Conservation (phyloP, 805 yeast genomes). For the Candida verbasci region DNA sequence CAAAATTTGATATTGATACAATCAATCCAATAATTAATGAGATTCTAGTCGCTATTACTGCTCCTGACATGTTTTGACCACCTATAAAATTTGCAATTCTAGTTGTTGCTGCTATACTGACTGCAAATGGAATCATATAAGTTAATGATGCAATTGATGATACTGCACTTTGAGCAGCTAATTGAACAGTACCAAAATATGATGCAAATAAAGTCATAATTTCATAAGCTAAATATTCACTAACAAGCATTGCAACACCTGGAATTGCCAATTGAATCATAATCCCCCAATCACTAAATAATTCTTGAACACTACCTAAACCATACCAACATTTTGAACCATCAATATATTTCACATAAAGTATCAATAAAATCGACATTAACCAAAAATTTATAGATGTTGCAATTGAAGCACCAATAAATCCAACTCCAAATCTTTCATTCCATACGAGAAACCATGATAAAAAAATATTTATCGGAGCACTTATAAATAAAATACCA, state of each 20-base stretch:
- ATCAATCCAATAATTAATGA: constrained; percentile 27
- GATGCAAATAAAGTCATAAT: constrained; percentile 44
- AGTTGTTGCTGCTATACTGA: constrained; percentile 41
- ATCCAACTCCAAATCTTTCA: constrained; percentile 35
- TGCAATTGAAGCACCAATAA: constrained; percentile 41
- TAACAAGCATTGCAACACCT: constrained; percentile 42
- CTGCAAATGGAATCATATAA: constrained; percentile 44
- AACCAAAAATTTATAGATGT: constrained; percentile 40
- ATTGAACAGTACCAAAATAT: constrained; percentile 44
- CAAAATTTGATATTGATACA: constrained; percentile 36
- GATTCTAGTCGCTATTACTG: constrained; percentile 29
- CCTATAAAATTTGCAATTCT: constrained; percentile 44
- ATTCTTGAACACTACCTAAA: constrained; percentile 28
- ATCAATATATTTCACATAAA: constrained; percentile 46
- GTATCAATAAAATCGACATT: constrained; percentile 31
- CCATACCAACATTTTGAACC: constrained; percentile 75
- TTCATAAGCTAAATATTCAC: constrained; percentile 44
- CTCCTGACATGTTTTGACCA: constrained; percentile 35
- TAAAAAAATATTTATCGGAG: constrained; percentile 37
- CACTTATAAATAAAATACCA: constrained; percentile 36
- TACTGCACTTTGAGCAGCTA: constrained; percentile 51
- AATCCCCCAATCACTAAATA: constrained; percentile 33
- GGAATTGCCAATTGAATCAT: constrained; percentile 38
- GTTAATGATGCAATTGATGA: constrained; percentile 43
- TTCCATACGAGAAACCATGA: constrained; percentile 43